phyloP scores from a whole-genome alignment of 768 basidiomycete species.

The Dentipellis sp. region DNA sequence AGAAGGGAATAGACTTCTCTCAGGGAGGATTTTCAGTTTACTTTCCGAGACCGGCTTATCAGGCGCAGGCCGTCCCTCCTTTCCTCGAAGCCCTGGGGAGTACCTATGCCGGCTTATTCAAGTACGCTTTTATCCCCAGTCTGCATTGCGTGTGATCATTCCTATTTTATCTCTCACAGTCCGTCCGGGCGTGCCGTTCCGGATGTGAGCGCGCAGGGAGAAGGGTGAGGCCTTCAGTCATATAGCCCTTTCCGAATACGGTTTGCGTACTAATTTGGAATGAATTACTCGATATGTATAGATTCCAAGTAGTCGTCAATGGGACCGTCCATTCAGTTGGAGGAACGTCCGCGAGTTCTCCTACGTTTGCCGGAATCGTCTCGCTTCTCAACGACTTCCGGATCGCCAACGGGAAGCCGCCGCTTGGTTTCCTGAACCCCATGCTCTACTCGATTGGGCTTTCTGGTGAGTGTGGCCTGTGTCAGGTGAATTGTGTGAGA shows the following conservation, averaged over 20 bases:
- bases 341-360: slow-evolving; percentile 51
- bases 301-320: slow-evolving; percentile 33
- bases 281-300: not conserved
- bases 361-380: slow-evolving; percentile 46
- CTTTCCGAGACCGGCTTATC: slow-evolving; percentile 4
- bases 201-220: slow-evolving; percentile 1
- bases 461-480: not conserved
- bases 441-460: slow-evolving; percentile 36
- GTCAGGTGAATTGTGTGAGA: not conserved
- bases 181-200: not conserved
- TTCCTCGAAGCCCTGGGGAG: slow-evolving; percentile 10
- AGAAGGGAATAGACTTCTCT: slow-evolving; percentile 29
- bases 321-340: slow-evolving; percentile 27
- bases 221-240: slow-evolving; percentile 29
- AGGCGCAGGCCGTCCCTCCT: slow-evolving; percentile 4
- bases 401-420: slow-evolving; percentile 26
- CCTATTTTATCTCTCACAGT: slow-evolving; percentile 23
- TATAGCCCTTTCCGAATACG: slow-evolving; percentile 18
- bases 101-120: slow-evolving; percentile 12
- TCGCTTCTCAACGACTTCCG: slow-evolving; percentile 41
- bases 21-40: slow-evolving; percentile 68
- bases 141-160: not conserved
- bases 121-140: slow-evolving; percentile 2
- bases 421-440: slow-evolving; percentile 62
- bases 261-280: not conserved